Percentiles rank a stretch among this genome's conserved stretches.
Evolutionary conservation across 139 green algal species (phyloP).

Genomic region (Chlorella sp.): DNA sequence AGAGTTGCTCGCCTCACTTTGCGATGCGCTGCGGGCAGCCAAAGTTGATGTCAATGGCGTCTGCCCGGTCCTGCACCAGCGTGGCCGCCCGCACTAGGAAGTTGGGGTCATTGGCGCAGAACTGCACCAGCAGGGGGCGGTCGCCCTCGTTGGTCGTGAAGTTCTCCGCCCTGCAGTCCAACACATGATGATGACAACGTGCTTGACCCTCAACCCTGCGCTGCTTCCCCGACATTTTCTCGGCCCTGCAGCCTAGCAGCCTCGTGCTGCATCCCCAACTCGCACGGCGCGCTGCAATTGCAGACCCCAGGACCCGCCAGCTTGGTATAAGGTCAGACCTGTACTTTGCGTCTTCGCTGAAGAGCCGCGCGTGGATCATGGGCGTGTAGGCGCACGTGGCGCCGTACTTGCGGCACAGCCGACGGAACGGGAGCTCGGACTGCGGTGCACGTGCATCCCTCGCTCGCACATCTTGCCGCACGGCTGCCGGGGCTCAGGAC

Average conservation of each 20-base stretch:
- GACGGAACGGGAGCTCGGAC: constrained; percentile 91
- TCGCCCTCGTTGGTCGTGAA: constrained; percentile 36
- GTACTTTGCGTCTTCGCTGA: constrained; percentile 71
- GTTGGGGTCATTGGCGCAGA: constrained; percentile 94
- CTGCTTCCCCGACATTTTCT: too few relatives aligned
- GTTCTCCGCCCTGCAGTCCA: constrained; percentile 20
- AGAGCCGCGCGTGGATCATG: constrained; percentile 94
- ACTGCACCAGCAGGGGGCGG: constrained; percentile 92
- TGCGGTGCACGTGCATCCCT: too few relatives aligned
- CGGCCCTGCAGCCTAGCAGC: too few relatives aligned
- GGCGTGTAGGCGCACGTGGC: constrained; percentile 91
- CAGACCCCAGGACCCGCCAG: too few relatives aligned
- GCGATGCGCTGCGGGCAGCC: constrained; percentile 94
- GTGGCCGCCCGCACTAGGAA: constrained; percentile 72
- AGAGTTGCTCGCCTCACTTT: too few relatives aligned
- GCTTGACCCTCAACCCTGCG: too few relatives aligned
- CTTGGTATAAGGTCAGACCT: too few relatives aligned
- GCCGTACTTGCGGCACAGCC: constrained; percentile 84
- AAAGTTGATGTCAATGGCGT: constrained; percentile 96
- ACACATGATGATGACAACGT: too few relatives aligned
- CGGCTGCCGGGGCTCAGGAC: too few relatives aligned
- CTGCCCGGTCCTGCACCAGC: constrained; percentile 61
- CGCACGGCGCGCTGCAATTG: too few relatives aligned
- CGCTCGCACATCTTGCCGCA: too few relatives aligned
- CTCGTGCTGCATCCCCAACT: too few relatives aligned